Percentiles rank a stretch among this genome's conserved stretches.
These are phyloP conservation scores for Sesbania bispinosa DNA, from an alignment of 306 rosid species.

Conservation along the genomic window DNA sequence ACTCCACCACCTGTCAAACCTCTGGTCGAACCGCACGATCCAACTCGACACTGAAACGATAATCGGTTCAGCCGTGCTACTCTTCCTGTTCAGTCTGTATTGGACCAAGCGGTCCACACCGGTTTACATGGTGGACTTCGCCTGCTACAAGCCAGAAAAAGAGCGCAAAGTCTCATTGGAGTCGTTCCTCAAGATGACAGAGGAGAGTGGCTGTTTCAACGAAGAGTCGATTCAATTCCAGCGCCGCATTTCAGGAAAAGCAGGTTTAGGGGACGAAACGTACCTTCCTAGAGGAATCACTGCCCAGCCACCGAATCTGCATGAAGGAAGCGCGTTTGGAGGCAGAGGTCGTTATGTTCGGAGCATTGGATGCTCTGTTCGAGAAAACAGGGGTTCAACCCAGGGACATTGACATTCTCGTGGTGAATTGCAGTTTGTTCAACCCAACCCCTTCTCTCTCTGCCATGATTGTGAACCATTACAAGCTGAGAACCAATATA, in stretches of 20 bases:
- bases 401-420: slow-evolving; percentile 56
- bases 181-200: slow-evolving; percentile 48
- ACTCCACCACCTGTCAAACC: too few species aligned
- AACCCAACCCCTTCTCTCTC: slow-evolving; percentile 80
- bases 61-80: slow-evolving; percentile 28
- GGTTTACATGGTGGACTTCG: too few species aligned
- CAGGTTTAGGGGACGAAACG: slow-evolving; percentile 87
- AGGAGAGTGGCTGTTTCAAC: slow-evolving; percentile 44
- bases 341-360: slow-evolving; percentile 84
- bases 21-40: slow-evolving; percentile 42
- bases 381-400: slow-evolving; percentile 53
- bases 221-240: slow-evolving; percentile 47
- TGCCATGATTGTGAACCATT: slow-evolving; percentile 73
- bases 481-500: too few species aligned
- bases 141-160: too few species aligned
- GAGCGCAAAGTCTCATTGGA: slow-evolving; percentile 48
- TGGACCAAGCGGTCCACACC: too few species aligned
- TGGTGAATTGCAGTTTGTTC: slow-evolving; percentile 79
- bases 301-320: too few species aligned
- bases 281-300: too few species aligned
- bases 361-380: slow-evolving; percentile 55
- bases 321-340: too few species aligned
- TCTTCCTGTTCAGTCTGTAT: slow-evolving; percentile 41
- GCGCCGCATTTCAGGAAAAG: slow-evolving; percentile 34
- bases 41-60: slow-evolving; percentile 38